Percentiles rank a stretch among this genome's conserved stretches.
Conservation (phyloP, 208 protist genomes). For the Trypanosoma brucei region DNA sequence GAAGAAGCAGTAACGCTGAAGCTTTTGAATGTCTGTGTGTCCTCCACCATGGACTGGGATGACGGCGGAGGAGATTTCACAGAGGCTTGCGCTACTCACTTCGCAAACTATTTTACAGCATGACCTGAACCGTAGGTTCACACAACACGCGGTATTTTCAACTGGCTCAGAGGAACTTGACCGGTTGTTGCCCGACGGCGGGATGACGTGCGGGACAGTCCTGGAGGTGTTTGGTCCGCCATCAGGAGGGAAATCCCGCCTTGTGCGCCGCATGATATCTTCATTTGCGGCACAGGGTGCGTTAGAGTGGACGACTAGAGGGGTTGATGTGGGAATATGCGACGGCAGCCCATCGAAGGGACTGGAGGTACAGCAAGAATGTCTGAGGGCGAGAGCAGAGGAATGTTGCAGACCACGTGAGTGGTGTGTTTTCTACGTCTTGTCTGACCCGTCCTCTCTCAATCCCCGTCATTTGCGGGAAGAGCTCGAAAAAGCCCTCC, state of each 20-base stretch:
- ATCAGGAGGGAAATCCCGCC: constrained; percentile 14
- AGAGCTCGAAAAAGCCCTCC: constrained; percentile 1
- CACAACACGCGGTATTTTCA: constrained; percentile 12
- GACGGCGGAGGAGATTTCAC: constrained; percentile 10
- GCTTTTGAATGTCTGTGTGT: not conserved
- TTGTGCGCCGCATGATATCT: constrained; percentile 13
- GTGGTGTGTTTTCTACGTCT: constrained; percentile 15
- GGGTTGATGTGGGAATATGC: not conserved
- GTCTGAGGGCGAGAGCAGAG: not conserved
- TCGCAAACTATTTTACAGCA: not conserved
- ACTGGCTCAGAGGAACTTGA: constrained; percentile 16
- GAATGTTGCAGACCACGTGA: constrained; percentile 4
- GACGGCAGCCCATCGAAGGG: not conserved
- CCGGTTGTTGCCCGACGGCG: constrained; percentile 20
- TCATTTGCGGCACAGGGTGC: constrained; percentile 12
- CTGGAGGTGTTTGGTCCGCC: constrained; percentile 25
- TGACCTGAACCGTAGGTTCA: not conserved
- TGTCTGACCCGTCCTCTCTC: constrained; percentile 15
- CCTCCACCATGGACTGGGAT: constrained; percentile 12
- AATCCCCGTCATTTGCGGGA: not conserved
- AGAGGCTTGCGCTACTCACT: constrained; percentile 7
- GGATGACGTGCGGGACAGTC: constrained; percentile 16
- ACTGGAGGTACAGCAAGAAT: not conserved
- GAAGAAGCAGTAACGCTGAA: no score
- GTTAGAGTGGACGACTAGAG: constrained; percentile 7